Evolutionary conservation across 2,329 filamentous ascomycete genomes (phyloP).

Genomic region (Ophiocordyceps camponoti-saundersi): DNA sequence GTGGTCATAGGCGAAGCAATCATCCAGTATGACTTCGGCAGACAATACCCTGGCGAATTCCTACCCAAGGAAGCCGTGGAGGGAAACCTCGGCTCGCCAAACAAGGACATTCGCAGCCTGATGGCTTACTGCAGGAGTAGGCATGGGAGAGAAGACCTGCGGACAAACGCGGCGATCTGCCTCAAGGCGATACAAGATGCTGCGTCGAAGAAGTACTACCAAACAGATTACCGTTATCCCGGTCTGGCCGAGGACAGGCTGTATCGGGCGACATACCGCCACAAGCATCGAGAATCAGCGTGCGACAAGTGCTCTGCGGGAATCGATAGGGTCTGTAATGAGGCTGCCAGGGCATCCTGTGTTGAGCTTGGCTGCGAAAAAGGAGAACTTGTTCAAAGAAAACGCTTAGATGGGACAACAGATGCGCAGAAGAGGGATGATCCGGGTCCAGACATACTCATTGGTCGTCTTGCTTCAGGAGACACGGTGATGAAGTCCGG

Average conservation of each 20-base stretch:
- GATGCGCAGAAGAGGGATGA: background rate
- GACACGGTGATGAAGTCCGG: slow-evolving; percentile 22
- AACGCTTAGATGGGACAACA: background rate
- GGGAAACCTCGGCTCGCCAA: slow-evolving; percentile 11
- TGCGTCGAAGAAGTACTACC: slow-evolving; percentile 1
- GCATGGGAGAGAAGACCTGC: slow-evolving; percentile 3
- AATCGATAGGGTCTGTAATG: slow-evolving; percentile 6
- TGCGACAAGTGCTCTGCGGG: slow-evolving; percentile 1
- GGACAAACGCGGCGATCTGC: slow-evolving; percentile 1
- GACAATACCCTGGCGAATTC: slow-evolving; percentile 9
- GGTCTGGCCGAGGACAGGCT: slow-evolving; percentile 10
- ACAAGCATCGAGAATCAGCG: slow-evolving; percentile 8
- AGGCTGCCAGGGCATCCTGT: slow-evolving; percentile 7
- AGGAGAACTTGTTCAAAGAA: slow-evolving; percentile 2
- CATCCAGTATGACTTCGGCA: slow-evolving; percentile 12
- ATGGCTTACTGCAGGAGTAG: slow-evolving; percentile 8
- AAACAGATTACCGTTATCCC: slow-evolving; percentile 9
- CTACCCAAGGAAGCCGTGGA: slow-evolving; percentile 8
- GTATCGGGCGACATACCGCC: slow-evolving; percentile 10
- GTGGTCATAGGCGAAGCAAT: slow-evolving; percentile 14
- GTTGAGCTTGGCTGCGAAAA: slow-evolving; percentile 11
- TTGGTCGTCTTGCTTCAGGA: slow-evolving; percentile 20
- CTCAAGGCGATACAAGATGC: slow-evolving; percentile 6
- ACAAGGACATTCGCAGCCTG: slow-evolving; percentile 11
- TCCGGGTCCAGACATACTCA: slow-evolving; percentile 15